A percentile compares a stretch with the other conserved stretches of the same genome.
Evolutionary conservation across 768 basidiomycete genomes (phyloP).

Genomic region (Zangia roseola): DNA sequence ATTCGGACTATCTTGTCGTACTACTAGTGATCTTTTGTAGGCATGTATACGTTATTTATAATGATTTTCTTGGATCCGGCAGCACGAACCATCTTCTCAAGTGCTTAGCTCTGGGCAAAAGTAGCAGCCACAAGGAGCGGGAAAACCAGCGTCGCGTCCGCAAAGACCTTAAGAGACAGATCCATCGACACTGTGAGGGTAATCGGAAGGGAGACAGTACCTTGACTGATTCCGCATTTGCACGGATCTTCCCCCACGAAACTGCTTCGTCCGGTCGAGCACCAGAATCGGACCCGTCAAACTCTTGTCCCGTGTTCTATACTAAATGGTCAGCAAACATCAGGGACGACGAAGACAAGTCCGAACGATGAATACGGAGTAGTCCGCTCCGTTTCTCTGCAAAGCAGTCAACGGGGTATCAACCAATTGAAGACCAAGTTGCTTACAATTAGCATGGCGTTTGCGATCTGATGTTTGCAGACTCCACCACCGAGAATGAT

Average conservation of each 20-base stretch:
- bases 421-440: slow-evolving; percentile 1
- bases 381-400: slow-evolving; percentile 97
- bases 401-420: slow-evolving; percentile 1
- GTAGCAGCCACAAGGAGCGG: slow-evolving; percentile 94
- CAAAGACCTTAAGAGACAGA: slow-evolving; percentile 56
- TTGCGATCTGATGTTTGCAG: slow-evolving; percentile 99
- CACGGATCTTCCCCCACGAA: slow-evolving; percentile 97
- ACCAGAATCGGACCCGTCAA: slow-evolving; percentile 97
- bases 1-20: neutral
- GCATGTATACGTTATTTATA: slow-evolving; percentile 14
- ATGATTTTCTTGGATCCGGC: neutral
- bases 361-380: slow-evolving; percentile 89
- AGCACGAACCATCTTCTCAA: neutral
- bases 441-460: slow-evolving; percentile 95
- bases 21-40: neutral
- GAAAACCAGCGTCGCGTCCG: slow-evolving; percentile 97
- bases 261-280: slow-evolving; percentile 97
- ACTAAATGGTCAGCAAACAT: neutral
- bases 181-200: slow-evolving; percentile 5
- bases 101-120: slow-evolving; percentile 56
- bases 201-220: slow-evolving; percentile 34
- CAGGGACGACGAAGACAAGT: neutral
- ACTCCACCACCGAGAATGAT: slow-evolving; percentile 97
- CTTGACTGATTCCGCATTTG: slow-evolving; percentile 80
- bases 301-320: slow-evolving; percentile 98